These are phyloP conservation scores for Aspergillus baeticus DNA, from an alignment of 495 filamentous ascomycete genomes.

Conservation along the genomic window DNA sequence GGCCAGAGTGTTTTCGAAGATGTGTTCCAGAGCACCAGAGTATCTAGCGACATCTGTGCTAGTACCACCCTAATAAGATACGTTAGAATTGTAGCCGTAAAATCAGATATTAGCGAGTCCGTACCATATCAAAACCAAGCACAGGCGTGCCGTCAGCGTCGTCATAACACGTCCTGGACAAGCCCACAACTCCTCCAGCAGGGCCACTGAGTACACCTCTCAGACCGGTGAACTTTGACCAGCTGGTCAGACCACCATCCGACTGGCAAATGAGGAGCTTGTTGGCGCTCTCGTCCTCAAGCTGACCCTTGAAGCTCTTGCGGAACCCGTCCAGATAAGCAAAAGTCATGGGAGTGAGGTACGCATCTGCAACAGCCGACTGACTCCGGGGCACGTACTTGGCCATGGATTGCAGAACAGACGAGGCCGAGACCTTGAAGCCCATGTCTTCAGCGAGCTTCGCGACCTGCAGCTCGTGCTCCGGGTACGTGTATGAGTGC, in stretches of 20 bases:
- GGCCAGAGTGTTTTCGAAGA: conserved; percentile 90
- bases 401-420: conserved; percentile 76
- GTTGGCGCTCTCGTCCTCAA: conserved; percentile 37
- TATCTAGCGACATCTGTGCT: conserved; percentile 88
- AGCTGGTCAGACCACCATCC: conserved; percentile 46
- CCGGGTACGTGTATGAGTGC: conserved; percentile 45
- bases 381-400: conserved; percentile 66
- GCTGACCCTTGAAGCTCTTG: conserved; percentile 43
- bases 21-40: conserved; percentile 84
- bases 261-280: conserved; percentile 44
- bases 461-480: conserved; percentile 42
- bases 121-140: conserved; percentile 87
- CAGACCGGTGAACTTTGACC: conserved; percentile 46
- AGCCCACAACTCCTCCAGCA: conserved; percentile 72
- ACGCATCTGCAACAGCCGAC: conserved; percentile 86
- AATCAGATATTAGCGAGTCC: neutral
- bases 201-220: conserved; percentile 52
- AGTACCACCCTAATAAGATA: conserved; percentile 57
- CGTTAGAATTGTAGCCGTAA: neutral
- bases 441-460: conserved; percentile 38
- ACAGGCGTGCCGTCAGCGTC: conserved; percentile 75
- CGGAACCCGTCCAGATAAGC: conserved; percentile 84
- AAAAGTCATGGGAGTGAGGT: conserved; percentile 85
- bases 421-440: conserved; percentile 47
- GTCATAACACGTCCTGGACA: conserved; percentile 86